Conservation (phyloP, 192 early-diverging fungal species). For the Coemansia brasiliensis region DNA sequence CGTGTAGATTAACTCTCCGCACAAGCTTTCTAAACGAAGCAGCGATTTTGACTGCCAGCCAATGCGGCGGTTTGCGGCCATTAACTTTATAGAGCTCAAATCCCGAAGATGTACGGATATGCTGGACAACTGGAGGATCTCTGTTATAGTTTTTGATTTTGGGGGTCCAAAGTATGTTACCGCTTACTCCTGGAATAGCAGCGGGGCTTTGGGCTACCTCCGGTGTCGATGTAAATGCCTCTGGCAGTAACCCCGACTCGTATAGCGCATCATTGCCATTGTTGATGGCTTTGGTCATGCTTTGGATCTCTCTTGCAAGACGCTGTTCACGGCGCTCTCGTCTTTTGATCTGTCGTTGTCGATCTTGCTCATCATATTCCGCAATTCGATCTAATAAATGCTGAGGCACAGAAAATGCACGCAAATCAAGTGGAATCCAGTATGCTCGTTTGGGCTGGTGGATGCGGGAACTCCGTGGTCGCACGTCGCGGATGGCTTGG, state of each 20-base stretch:
- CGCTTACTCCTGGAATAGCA: slow-evolving; percentile 27
- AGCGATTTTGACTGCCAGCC: slow-evolving; percentile 33
- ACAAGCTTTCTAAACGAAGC: slow-evolving; percentile 17
- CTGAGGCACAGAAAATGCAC: slow-evolving; percentile 27
- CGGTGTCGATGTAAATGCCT: slow-evolving; percentile 30
- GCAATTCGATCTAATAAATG: slow-evolving; percentile 19
- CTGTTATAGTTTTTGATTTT: slow-evolving; percentile 14
- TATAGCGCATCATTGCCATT: slow-evolving; percentile 15
- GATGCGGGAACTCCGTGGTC: slow-evolving; percentile 23
- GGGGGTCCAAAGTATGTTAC: slow-evolving; percentile 43
- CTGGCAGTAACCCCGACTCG: slow-evolving; percentile 30
- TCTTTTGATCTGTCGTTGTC: background rate
- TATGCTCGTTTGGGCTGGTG: slow-evolving; percentile 45
- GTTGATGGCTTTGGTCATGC: slow-evolving; percentile 23
- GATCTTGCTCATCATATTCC: slow-evolving; percentile 18
- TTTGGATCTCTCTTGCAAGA: slow-evolving; percentile 17
- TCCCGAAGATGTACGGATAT: slow-evolving; percentile 35
- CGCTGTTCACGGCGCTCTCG: slow-evolving; percentile 10
- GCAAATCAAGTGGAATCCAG: slow-evolving; percentile 39
- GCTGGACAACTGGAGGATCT: slow-evolving; percentile 50
- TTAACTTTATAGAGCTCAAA: slow-evolving; percentile 43
- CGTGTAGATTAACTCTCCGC: slow-evolving; percentile 20
- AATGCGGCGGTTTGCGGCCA: slow-evolving; percentile 47
- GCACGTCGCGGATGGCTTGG: slow-evolving; percentile 35
- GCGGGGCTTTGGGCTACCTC: slow-evolving; percentile 1